Evolutionary conservation across 345 rosid species (phyloP).

Genomic region (Rhodomyrtus tomentosa): DNA sequence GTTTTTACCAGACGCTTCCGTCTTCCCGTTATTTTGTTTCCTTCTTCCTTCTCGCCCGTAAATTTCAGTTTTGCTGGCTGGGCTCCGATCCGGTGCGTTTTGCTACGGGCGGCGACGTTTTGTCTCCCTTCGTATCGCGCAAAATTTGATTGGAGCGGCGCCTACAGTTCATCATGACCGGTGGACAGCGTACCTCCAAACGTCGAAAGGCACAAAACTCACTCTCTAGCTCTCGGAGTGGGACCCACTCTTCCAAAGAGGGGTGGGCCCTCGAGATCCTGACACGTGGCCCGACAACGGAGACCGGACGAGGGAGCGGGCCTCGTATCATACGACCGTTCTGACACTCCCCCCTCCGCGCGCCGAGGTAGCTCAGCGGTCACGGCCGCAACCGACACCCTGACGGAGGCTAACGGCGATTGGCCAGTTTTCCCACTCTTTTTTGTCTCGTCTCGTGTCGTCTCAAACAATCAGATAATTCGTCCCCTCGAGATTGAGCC

Average conservation of each 20-base stretch:
- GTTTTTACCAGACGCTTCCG: no score
- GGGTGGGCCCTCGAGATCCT: not conserved
- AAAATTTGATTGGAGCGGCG: not conserved
- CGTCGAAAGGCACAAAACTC: not conserved
- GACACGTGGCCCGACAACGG: slow-evolving; percentile 1
- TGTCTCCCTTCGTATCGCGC: not conserved
- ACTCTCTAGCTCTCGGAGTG: not conserved
- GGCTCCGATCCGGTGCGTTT: not conserved
- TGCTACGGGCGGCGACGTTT: not conserved
- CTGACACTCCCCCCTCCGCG: not conserved
- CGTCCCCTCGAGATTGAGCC: not conserved
- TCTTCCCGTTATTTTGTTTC: not conserved
- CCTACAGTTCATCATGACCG: not conserved
- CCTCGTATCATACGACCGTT: slow-evolving; percentile 6
- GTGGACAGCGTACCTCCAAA: not conserved
- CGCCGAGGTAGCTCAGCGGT: slow-evolving; percentile 2
- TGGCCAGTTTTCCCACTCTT: not conserved
- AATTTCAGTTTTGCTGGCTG: not conserved
- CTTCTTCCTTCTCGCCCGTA: not conserved
- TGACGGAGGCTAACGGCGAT: slow-evolving; percentile 1
- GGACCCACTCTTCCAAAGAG: not conserved
- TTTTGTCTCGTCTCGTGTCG: not conserved
- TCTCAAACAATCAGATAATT: not conserved
- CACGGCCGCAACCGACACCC: slow-evolving; percentile 27
- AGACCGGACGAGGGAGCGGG: not conserved